These are phyloP conservation scores for Neurospora tetraspora DNA, from an alignment of 495 filamentous ascomycete species.

Conservation along the genomic window DNA sequence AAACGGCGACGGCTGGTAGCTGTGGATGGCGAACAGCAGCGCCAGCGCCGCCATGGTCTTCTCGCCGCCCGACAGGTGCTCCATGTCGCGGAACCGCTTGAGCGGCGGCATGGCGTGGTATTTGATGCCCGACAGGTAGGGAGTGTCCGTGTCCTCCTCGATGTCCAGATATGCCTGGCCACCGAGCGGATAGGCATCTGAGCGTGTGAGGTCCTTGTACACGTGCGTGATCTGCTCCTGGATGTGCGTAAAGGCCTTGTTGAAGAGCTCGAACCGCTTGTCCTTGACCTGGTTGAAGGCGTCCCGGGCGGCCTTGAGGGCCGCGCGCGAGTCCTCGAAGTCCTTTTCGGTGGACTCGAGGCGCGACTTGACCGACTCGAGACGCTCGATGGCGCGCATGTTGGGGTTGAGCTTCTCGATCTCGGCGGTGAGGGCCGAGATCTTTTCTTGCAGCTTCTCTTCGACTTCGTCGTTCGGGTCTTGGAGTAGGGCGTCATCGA, in stretches of 20 bases:
- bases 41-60: constrained; percentile 98
- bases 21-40: constrained; percentile 90
- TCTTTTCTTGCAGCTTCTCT: constrained; percentile 68
- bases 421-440: constrained; percentile 60
- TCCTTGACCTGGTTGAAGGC: constrained; percentile 73
- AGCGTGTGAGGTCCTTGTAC: constrained; percentile 89
- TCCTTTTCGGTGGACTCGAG: constrained; percentile 80
- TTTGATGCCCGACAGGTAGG: constrained; percentile 88
- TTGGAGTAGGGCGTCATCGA: constrained; percentile 71
- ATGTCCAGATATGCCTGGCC: constrained; percentile 93
- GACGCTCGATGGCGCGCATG: constrained; percentile 87
- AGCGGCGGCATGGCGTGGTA: constrained; percentile 98
- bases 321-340: constrained; percentile 70
- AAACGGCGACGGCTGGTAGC: constrained; percentile 87
- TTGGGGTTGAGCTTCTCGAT: constrained; percentile 93
- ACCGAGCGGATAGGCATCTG: constrained; percentile 73
- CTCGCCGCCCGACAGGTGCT: constrained; percentile 92
- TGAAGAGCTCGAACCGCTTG: constrained; percentile 82
- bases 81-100: constrained; percentile 99
- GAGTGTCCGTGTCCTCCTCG: constrained; percentile 73
- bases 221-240: constrained; percentile 86
- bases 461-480: constrained; percentile 66
- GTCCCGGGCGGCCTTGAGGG: constrained; percentile 64
- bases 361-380: constrained; percentile 73
- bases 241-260: constrained; percentile 90